Evolutionary conservation across 805 yeast genomes (phyloP).

Genomic region (Suhomyces canberraensis): DNA sequence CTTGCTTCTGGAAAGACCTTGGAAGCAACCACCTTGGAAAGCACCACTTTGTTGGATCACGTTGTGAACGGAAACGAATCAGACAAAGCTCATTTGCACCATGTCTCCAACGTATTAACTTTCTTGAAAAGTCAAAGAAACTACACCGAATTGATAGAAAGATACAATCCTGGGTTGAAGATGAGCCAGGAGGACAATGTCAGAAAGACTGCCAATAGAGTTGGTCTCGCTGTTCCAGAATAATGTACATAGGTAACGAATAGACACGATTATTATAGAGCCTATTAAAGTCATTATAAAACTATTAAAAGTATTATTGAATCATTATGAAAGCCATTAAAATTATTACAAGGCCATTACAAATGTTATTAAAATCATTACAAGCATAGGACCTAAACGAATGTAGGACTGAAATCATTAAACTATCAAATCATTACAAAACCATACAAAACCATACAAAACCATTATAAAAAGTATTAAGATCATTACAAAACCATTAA

Average conservation of each 20-base stretch:
- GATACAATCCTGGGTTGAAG: slow-evolving; percentile 82
- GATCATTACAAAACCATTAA: too few species aligned
- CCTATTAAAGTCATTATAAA: too few species aligned
- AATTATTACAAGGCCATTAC: too few species aligned
- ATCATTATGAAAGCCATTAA: too few species aligned
- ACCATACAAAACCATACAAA: too few species aligned
- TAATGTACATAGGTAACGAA: neutral
- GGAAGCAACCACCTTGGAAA: slow-evolving; percentile 6
- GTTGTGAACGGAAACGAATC: slow-evolving; percentile 17
- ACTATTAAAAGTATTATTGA: too few species aligned
- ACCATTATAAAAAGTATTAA: too few species aligned
- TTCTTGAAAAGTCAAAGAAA: slow-evolving; percentile 71
- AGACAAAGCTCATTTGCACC: slow-evolving; percentile 20
- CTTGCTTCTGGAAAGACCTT: slow-evolving; percentile 7
- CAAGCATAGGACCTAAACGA: too few species aligned
- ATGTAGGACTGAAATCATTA: too few species aligned
- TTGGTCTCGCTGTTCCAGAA: slow-evolving; percentile 62
- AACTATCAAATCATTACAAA: too few species aligned
- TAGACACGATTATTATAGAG: too few species aligned
- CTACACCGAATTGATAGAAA: slow-evolving; percentile 73
- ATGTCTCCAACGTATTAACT: slow-evolving; percentile 55
- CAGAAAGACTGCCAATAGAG: slow-evolving; percentile 76
- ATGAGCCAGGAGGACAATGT: slow-evolving; percentile 78
- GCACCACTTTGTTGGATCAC: slow-evolving; percentile 16
- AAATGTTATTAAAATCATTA: too few species aligned